Evolutionary conservation across 257 asterid genomes (phyloP), one percentile per base, ranked within the genome.

Genomic region (Henckelia pumila): DNA sequence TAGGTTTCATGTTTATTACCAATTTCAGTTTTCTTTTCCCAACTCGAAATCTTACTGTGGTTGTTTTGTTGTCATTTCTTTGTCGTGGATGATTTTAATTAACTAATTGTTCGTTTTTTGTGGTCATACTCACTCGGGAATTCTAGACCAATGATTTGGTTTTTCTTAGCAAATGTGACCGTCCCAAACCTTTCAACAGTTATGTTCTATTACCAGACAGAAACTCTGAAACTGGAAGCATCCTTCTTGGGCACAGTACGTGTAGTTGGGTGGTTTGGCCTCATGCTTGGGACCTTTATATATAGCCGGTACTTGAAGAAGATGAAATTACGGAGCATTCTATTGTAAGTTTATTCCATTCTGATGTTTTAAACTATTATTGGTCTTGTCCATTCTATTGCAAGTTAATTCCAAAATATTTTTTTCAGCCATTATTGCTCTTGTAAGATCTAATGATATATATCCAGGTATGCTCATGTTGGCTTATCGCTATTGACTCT

Each of bases 131-230:
- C 77, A 76, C 59, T 70, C 61, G 64, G 84, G 76, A 77, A 77
- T 9, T 64, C 50, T 76, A 92, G 98, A 78, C 97, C 98, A 60
- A 92, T 92, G 98, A 83, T 93, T 20, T 92, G 98, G 98, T 92
- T 92, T 83, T 89, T 92, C 85, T 67, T 92, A 76, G 97, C 97
- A 71, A 87, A 84, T 16, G 91, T 89, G 76, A 88, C 96, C 33
- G 81, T 88, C 64, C 97, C 97, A 67, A 92, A 89, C 81, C 78
- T 89, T 75, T 84, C 97, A 0, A 89, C 95, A 1, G 73, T 89
- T 63, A 88, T 92, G 97, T 92, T 92, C 80, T 89, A 89, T 81
- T 92, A 89, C 80, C 98, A 89, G 86, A 80, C 98, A 49, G 98
- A 92, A 82, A 53, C 70, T 76, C 79, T 92, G 67, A 78, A 82